These are phyloP conservation scores for Chaetomiaceae sp. DNA, from an alignment of 2,329 filamentous ascomycete species.

Conservation along the genomic window DNA sequence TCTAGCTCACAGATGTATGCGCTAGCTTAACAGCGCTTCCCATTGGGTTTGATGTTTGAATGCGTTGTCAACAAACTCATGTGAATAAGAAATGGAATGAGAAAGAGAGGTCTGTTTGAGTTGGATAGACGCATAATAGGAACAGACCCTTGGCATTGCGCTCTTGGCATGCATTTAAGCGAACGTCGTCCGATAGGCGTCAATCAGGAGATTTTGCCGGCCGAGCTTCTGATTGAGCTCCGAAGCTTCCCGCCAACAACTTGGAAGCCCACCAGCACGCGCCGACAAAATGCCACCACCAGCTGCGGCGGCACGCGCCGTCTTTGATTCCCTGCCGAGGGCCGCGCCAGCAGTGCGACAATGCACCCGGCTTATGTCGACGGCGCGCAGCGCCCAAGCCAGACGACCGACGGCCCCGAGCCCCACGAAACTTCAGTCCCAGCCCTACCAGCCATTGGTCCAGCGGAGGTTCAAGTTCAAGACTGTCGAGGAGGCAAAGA, in stretches of 20 bases:
- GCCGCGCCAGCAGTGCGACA: slow-evolving; percentile 30
- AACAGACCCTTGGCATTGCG: not conserved
- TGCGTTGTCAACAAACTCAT: not conserved
- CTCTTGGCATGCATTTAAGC: slow-evolving; percentile 6
- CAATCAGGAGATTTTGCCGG: slow-evolving; percentile 17
- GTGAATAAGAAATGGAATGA: not conserved
- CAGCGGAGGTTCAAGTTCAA: slow-evolving; percentile 42
- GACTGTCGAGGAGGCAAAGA: slow-evolving; percentile 57
- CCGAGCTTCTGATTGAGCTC: slow-evolving; percentile 2
- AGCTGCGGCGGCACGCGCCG: slow-evolving; percentile 33
- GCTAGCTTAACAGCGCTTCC: not conserved
- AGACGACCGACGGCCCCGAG: slow-evolving; percentile 24
- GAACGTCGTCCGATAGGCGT: not conserved
- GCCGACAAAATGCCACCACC: slow-evolving; percentile 37
- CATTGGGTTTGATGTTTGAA: not conserved
- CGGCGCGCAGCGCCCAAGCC: slow-evolving; percentile 25
- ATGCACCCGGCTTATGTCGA: slow-evolving; percentile 42
- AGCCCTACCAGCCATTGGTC: slow-evolving; percentile 28
- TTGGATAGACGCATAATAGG: slow-evolving; percentile 13
- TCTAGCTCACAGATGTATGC: not conserved
- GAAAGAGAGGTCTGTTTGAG: not conserved
- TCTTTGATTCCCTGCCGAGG: slow-evolving; percentile 34
- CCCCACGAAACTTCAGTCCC: slow-evolving; percentile 15
- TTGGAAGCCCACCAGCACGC: not conserved
- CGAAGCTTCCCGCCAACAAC: slow-evolving; percentile 1